Percentiles rank a stretch among this genome's conserved stretches.
Evolutionary conservation across 306 rosid genomes (phyloP).

Genomic region (Argentina anserina): DNA sequence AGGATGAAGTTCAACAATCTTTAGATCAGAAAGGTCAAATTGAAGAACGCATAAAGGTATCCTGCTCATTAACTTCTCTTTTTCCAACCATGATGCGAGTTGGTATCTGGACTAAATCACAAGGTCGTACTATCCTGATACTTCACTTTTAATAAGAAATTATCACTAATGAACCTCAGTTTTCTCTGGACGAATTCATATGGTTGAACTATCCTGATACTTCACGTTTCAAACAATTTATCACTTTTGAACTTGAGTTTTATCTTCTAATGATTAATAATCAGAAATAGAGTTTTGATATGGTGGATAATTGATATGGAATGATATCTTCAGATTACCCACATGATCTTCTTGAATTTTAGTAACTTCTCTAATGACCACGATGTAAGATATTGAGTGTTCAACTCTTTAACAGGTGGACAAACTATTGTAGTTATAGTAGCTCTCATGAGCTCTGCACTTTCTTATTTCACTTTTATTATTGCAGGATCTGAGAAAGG

Average conservation of each 20-base stretch:
- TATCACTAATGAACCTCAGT: neutral
- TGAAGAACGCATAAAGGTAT: conserved; percentile 62
- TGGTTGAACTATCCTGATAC: too few species aligned
- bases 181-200: neutral
- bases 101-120: neutral
- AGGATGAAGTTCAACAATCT: conserved; percentile 56
- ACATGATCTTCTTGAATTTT: neutral
- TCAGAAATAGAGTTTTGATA: neutral
- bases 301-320: neutral
- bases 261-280: neutral
- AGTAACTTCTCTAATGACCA: neutral
- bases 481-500: conserved; percentile 55
- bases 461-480: conserved; percentile 25
- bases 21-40: conserved; percentile 50
- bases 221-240: neutral
- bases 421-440: neutral
- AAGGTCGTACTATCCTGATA: neutral
- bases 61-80: conserved; percentile 9
- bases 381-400: neutral
- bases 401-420: neutral
- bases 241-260: neutral
- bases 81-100: neutral
- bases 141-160: too few species aligned
- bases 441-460: neutral
- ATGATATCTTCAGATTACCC: neutral